Evolutionary conservation across 306 rosid species (phyloP).

Genomic region (Cucumis hystrix): DNA sequence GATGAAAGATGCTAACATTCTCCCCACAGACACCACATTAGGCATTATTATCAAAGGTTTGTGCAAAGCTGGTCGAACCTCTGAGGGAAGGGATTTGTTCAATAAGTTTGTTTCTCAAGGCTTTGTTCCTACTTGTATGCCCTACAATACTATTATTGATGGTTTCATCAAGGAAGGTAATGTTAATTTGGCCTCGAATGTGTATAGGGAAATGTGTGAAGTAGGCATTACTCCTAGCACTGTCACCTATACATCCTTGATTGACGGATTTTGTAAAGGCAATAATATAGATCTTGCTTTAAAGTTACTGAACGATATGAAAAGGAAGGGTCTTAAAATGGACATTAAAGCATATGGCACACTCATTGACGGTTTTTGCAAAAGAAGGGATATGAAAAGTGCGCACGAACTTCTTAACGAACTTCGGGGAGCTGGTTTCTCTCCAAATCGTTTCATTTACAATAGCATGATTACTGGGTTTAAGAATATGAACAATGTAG

Average conservation of each 20-base stretch:
- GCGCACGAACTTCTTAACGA: constrained; percentile 43
- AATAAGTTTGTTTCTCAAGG: constrained; percentile 33
- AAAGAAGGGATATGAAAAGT: constrained; percentile 52
- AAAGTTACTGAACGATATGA: constrained; percentile 45
- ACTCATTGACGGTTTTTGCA: constrained; percentile 57
- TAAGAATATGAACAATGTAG: constrained; percentile 44
- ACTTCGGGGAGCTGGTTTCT: constrained; percentile 49
- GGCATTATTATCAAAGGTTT: constrained; percentile 46
- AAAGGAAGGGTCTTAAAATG: constrained; percentile 37
- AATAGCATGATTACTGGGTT: constrained; percentile 60
- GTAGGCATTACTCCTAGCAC: constrained; percentile 44
- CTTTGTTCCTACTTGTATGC: constrained; percentile 34
- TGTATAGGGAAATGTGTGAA: constrained; percentile 43
- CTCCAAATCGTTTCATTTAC: constrained; percentile 51
- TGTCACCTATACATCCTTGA: constrained; percentile 51
- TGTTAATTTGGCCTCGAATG: constrained; percentile 30
- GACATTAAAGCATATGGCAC: constrained; percentile 43
- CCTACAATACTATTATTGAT: constrained; percentile 53
- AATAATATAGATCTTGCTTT: constrained; percentile 48
- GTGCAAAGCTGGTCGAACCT: constrained; percentile 56
- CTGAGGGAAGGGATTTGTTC: constrained; percentile 35
- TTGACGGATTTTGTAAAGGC: constrained; percentile 50
- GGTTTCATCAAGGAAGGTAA: constrained; percentile 57
- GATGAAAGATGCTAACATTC: constrained; percentile 44
- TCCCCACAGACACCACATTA: constrained; percentile 33